Evolutionary conservation across 768 basidiomycete genomes (phyloP).

Genomic region (Suillus tomentosus): DNA sequence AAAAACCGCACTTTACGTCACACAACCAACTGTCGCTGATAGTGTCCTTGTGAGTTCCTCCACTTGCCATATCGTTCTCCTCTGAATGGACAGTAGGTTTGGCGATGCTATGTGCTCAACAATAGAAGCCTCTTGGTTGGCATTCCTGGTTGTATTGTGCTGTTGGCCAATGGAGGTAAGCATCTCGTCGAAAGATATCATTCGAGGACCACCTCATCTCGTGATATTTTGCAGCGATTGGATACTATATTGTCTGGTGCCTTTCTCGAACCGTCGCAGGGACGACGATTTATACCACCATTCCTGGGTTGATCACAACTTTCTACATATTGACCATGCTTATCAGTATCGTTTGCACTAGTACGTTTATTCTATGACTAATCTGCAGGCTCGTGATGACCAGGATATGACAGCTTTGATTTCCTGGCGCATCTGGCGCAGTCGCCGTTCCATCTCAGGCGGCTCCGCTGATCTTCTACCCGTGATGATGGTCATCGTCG

Average conservation of each 20-base stretch:
- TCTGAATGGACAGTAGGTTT: not conserved
- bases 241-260: slow-evolving; percentile 1
- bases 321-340: not conserved
- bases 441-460: not conserved
- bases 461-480: not conserved
- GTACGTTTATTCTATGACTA: not conserved
- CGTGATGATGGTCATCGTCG: not conserved
- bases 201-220: not conserved
- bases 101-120: not conserved
- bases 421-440: not conserved
- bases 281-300: not conserved
- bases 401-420: not conserved
- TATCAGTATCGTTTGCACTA: not conserved
- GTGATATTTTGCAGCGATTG: not conserved
- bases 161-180: not conserved
- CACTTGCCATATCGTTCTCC: not conserved
- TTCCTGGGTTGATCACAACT: not conserved
- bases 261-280: not conserved
- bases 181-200: not conserved
- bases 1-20: not conserved
- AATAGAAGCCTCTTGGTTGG: not conserved
- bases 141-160: not conserved
- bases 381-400: not conserved
- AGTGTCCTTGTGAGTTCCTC: not conserved
- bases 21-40: not conserved